Percentiles rank a stretch among this genome's conserved stretches.
These are phyloP conservation scores for Cyberlindnera mrakii DNA, from an alignment of 805 yeast species.

Conservation along the genomic window DNA sequence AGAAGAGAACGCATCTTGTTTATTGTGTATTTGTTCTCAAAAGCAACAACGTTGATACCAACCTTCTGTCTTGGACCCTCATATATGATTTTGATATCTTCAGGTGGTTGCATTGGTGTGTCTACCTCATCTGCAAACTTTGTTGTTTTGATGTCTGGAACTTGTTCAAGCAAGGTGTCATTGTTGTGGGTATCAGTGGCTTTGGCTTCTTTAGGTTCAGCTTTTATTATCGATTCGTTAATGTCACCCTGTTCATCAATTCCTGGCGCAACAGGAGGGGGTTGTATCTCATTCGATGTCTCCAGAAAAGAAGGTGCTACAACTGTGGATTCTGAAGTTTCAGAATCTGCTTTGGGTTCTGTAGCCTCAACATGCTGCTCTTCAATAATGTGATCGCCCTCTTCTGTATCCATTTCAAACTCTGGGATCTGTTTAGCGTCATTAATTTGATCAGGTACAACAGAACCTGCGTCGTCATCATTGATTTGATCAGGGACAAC, in stretches of 20 bases:
- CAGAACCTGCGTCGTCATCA: too few species aligned
- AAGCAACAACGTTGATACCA: slow-evolving; percentile 45
- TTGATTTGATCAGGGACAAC: too few species aligned
- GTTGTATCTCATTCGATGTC: too few species aligned
- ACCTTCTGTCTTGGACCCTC: slow-evolving; percentile 70
- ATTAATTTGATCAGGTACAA: too few species aligned
- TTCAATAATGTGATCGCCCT: background rate
- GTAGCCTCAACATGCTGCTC: too few species aligned
- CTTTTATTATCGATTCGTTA: background rate
- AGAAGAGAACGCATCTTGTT: slow-evolving; percentile 22
- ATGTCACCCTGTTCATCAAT: too few species aligned
- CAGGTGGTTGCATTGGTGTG: slow-evolving; percentile 6
- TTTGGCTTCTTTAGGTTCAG: background rate
- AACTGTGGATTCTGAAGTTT: too few species aligned
- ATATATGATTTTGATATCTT: slow-evolving; percentile 23
- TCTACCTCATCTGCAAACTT: slow-evolving; percentile 16
- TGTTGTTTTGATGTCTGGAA: slow-evolving; percentile 10
- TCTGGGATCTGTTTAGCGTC: background rate
- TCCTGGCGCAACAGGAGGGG: too few species aligned
- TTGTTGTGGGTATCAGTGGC: background rate
- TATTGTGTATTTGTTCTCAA: slow-evolving; percentile 30
- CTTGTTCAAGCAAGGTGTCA: background rate
- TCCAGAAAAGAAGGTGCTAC: too few species aligned
- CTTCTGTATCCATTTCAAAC: background rate
- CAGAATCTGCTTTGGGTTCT: too few species aligned